Percentiles rank a stretch among this genome's conserved stretches.
These are phyloP conservation scores for Proliferodiscus dingleyae DNA, from an alignment of 2,329 filamentous ascomycete genomes.

Conservation along the genomic window DNA sequence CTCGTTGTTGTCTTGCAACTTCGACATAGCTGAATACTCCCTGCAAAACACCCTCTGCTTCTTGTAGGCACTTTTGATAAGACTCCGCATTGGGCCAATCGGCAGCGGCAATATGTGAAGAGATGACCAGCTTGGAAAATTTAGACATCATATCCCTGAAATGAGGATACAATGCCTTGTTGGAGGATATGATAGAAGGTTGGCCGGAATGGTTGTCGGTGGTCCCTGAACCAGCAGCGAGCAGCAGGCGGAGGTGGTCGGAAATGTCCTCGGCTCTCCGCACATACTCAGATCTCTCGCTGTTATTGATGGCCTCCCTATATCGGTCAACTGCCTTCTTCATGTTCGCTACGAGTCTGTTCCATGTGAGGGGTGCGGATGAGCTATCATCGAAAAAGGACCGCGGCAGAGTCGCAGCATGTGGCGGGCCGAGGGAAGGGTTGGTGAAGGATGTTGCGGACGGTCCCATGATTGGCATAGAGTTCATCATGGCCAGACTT, in stretches of 20 bases:
- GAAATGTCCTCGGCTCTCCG: slow-evolving; percentile 96
- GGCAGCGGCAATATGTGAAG: slow-evolving; percentile 92
- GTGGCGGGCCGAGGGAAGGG: slow-evolving; percentile 30
- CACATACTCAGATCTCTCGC: slow-evolving; percentile 84
- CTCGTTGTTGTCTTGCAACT: slow-evolving; percentile 85
- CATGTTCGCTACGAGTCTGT: slow-evolving; percentile 86
- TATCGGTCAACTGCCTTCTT: slow-evolving; percentile 85
- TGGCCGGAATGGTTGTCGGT: slow-evolving; percentile 99
- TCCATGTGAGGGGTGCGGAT: slow-evolving; percentile 80
- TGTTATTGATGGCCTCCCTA: slow-evolving; percentile 79
- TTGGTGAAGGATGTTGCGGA: slow-evolving; percentile 55
- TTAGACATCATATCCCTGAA: slow-evolving; percentile 99
- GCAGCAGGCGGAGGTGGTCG: slow-evolving; percentile 84
- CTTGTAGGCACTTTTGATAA: slow-evolving; percentile 88
- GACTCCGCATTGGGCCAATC: slow-evolving; percentile 95
- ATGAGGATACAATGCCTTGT: slow-evolving; percentile 94
- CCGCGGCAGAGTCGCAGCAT: slow-evolving; percentile 57
- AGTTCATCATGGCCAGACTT: slow-evolving; percentile 49
- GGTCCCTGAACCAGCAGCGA: slow-evolving; percentile 94
- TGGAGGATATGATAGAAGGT: slow-evolving; percentile 97
- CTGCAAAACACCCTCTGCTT: slow-evolving; percentile 92
- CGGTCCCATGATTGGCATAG: slow-evolving; percentile 27
- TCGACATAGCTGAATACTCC: slow-evolving; percentile 97
- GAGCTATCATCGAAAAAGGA: slow-evolving; percentile 91
- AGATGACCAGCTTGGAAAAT: slow-evolving; percentile 98